Conservation (phyloP, 148 eudicot species). For the Cornus florida region DNA sequence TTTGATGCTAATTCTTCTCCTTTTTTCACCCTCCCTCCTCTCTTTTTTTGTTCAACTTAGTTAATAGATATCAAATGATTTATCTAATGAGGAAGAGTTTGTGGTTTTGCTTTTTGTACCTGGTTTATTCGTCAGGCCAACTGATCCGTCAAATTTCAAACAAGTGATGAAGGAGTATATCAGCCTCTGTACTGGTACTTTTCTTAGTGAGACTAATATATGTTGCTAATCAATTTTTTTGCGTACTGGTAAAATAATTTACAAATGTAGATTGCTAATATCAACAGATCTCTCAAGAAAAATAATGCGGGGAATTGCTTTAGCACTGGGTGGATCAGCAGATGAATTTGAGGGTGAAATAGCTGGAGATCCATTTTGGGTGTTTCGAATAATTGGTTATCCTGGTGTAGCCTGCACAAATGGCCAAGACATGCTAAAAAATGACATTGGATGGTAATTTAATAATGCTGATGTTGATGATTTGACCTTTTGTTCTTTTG, state of each 20-base stretch:
- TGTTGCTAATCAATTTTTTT: background rate
- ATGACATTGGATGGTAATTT: conserved; percentile 76
- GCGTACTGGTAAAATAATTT: background rate
- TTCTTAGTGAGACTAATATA: background rate
- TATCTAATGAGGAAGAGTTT: background rate
- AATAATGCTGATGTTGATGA: conserved; percentile 8
- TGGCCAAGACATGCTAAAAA: conserved; percentile 39
- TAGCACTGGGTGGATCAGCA: conserved; percentile 70
- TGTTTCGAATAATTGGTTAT: conserved; percentile 85
- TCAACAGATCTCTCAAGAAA: conserved; percentile 77
- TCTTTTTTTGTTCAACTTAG: background rate
- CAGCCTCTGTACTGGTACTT: conserved; percentile 69
- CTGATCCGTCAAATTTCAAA: conserved; percentile 61
- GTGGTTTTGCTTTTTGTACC: conserved; percentile 4
- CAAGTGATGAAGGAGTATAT: conserved; percentile 73
- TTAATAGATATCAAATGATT: background rate
- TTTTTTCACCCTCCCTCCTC: background rate
- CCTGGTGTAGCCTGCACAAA: conserved; percentile 50
- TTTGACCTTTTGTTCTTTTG: background rate
- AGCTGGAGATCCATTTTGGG: conserved; percentile 98
- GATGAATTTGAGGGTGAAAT: conserved; percentile 68
- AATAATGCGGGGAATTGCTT: conserved; percentile 86
- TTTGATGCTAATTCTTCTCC: background rate
- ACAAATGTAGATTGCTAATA: background rate
- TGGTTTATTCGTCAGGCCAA: conserved; percentile 63